A percentile compares a stretch with the other conserved stretches of the same genome.
These are phyloP conservation scores for Ustilago bromivora DNA, from an alignment of 1,284 basidiomycete genomes.

Conservation along the genomic window DNA sequence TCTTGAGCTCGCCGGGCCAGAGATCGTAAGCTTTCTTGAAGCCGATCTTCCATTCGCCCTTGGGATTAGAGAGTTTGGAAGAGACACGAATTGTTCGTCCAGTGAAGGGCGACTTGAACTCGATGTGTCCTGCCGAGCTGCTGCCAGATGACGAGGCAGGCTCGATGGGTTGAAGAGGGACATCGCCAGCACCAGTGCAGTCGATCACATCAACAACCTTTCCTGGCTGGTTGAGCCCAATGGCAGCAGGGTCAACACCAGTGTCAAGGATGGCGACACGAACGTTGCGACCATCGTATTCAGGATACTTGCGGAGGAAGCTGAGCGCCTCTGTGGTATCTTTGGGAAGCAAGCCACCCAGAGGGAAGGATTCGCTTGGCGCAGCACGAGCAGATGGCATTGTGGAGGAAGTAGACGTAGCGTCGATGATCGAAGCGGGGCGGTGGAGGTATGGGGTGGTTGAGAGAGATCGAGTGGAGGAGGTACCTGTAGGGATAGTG, in stretches of 20 bases:
- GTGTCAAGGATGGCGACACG: slow-evolving; percentile 70
- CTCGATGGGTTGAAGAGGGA: slow-evolving; percentile 53
- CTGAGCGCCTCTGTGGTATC: slow-evolving; percentile 67
- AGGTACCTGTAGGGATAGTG: neutral
- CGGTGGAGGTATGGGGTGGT: slow-evolving; percentile 3
- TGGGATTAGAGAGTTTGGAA: slow-evolving; percentile 61
- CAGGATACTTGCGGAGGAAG: slow-evolving; percentile 66
- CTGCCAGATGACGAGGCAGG: slow-evolving; percentile 15
- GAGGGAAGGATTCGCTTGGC: slow-evolving; percentile 62
- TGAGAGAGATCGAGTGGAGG: slow-evolving; percentile 8
- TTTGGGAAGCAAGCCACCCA: slow-evolving; percentile 68
- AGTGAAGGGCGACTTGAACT: slow-evolving; percentile 65
- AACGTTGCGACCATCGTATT: slow-evolving; percentile 68
- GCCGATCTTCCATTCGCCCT: slow-evolving; percentile 67
- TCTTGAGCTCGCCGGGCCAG: slow-evolving; percentile 68
- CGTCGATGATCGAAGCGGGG: slow-evolving; percentile 21
- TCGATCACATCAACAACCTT: slow-evolving; percentile 70
- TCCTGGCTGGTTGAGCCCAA: slow-evolving; percentile 65
- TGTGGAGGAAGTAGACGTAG: slow-evolving; percentile 12
- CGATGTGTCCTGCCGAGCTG: slow-evolving; percentile 31
- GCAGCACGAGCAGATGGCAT: slow-evolving; percentile 41
- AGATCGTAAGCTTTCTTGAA: slow-evolving; percentile 69
- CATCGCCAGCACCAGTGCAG: slow-evolving; percentile 67
- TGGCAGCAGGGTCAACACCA: slow-evolving; percentile 69
- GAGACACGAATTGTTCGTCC: slow-evolving; percentile 62